These are phyloP conservation scores for Aspergillus fischeri DNA, from an alignment of 2,329 filamentous ascomycete genomes.

Conservation along the genomic window DNA sequence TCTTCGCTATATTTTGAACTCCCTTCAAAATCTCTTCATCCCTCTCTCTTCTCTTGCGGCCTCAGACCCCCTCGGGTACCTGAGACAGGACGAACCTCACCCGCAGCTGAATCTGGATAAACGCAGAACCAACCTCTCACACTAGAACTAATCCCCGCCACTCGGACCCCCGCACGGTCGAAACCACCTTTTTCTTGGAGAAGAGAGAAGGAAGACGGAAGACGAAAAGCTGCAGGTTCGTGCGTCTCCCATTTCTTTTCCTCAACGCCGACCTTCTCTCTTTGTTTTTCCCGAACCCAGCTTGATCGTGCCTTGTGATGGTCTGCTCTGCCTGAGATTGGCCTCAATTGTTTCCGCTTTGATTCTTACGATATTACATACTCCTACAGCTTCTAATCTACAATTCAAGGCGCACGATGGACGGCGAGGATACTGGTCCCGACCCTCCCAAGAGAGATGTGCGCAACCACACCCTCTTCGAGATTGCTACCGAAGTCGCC, in stretches of 20 bases:
- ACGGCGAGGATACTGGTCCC: constrained; percentile 52
- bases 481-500: constrained; percentile 94
- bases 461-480: constrained; percentile 93
- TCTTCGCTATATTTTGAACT: not conserved
- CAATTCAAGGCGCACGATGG: constrained; percentile 6
- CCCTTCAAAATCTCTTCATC: not conserved
- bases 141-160: not conserved
- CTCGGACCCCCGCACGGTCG: not conserved
- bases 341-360: not conserved
- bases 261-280: not conserved
- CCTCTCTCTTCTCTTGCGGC: not conserved
- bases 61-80: not conserved
- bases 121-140: not conserved
- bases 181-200: not conserved
- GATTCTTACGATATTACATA: not conserved
- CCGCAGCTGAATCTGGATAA: not conserved
- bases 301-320: not conserved
- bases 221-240: not conserved
- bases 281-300: not conserved
- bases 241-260: not conserved
- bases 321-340: not conserved
- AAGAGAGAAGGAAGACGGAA: not conserved
- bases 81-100: not conserved
- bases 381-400: not conserved
- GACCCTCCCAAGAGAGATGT: constrained; percentile 61